A percentile compares a stretch with the other conserved stretches of the same genome.
Conservation (phyloP, 1,139 yeast genomes). For the Pichia sp. region DNA sequence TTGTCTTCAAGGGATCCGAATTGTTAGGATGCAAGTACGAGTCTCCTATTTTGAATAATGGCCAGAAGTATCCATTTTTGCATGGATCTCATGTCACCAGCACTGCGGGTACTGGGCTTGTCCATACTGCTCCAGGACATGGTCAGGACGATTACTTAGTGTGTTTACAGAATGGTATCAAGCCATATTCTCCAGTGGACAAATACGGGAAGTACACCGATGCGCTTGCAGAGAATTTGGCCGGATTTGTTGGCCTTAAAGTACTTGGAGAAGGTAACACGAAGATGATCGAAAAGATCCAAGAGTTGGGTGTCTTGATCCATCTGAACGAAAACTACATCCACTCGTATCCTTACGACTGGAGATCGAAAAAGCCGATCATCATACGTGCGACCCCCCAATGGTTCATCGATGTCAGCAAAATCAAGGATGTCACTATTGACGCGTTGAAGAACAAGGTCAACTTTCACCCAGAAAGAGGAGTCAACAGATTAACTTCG, state of each 20-base stretch:
- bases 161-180: conserved; percentile 55
- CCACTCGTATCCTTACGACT: conserved; percentile 94
- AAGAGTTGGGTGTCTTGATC: conserved; percentile 44
- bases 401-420: conserved; percentile 88
- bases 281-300: conserved; percentile 42
- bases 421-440: conserved; percentile 60
- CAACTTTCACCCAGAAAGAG: conserved; percentile 66
- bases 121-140: conserved; percentile 97
- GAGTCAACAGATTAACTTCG: conserved; percentile 63
- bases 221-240: conserved; percentile 41
- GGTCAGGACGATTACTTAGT: conserved; percentile 88
- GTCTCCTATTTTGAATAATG: conserved; percentile 44
- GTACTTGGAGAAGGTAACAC: conserved; percentile 60
- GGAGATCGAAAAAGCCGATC: conserved; percentile 96
- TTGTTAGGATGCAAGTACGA: conserved; percentile 46
- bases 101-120: conserved; percentile 88
- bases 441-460: conserved; percentile 55
- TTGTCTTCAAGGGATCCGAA: conserved; percentile 40
- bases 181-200: conserved; percentile 74
- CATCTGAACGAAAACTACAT: conserved; percentile 46
- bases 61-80: conserved; percentile 49
- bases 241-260: conserved; percentile 46
- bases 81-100: conserved; percentile 81
- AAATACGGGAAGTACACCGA: conserved; percentile 61
- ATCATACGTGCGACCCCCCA: conserved; percentile 93